Evolutionary conservation across 2,329 filamentous ascomycete species (phyloP), one percentile per base, ranked within the genome.

Genomic region (Aphanocladium album): DNA sequence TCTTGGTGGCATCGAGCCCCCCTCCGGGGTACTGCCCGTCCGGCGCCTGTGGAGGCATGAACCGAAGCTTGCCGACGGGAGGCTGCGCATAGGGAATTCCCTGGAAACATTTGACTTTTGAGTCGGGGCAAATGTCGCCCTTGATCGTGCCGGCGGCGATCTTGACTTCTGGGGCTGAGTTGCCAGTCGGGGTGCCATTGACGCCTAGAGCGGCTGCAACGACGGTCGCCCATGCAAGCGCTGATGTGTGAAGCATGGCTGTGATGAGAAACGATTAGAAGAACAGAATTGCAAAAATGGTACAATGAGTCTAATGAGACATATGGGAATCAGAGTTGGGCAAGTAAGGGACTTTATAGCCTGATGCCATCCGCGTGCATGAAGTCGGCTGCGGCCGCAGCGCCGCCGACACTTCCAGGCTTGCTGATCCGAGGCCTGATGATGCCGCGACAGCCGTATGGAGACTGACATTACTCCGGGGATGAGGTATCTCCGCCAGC

Each of bases 81-180:
- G 65, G 64, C 35, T 67, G n/a, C 25, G 64, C 64, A 56, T 62
- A 67, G 1, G 65, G 64, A 37, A 66, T 64, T 47, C 65, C 63
- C 23, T 64, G 62, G 30, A 65, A 66, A 3, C 62, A 37, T 19
- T 50, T 59, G 3, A 49, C 57, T 19, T 37, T 37, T 19, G 33
- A 56, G 45, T n/a, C n/a, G n/a, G 39, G 8, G 41, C 53, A 57
- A 3, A 35, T 5, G 25, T 25, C 25, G 7, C 53, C 53, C 11
- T 21, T 11, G 11, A 56, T 17, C 2, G 27, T 57, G 19, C 53
- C 53, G 41, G 21, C 41, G 2, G 16, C 17, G 11, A 57, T 39
- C 27, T 21, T 57, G 11, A 47, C 41, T 23, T 49, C 23, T 41
- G 33, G 33, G 12, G 41, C 19, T 17, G 41, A 6, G 33, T 6